Percentiles rank a stretch among this genome's conserved stretches.
Evolutionary conservation across 805 yeast genomes (phyloP).

Genomic region (Clavispora santaluciae): DNA sequence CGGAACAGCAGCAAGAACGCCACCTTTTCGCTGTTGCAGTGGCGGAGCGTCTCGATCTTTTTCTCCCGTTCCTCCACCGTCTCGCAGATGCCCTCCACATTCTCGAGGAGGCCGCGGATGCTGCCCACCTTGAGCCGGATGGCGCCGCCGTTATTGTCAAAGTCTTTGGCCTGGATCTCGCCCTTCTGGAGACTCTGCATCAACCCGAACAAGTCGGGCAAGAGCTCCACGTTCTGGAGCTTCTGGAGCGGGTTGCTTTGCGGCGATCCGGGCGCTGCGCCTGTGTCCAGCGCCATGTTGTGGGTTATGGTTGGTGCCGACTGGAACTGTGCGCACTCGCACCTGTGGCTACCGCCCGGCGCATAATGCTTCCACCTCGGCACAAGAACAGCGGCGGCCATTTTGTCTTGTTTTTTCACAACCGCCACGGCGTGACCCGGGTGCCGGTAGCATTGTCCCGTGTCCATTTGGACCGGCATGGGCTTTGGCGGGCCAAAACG

Average conservation of each 20-base stretch:
- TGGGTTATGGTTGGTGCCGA: background rate
- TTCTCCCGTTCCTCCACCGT: conserved; percentile 30
- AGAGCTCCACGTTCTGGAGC: conserved; percentile 27
- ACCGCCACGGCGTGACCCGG: too few species aligned
- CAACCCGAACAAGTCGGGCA: conserved; percentile 34
- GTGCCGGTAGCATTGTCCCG: too few species aligned
- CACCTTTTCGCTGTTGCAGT: conserved; percentile 24
- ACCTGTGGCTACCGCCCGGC: too few species aligned
- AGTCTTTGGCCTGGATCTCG: conserved; percentile 36
- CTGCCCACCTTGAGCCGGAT: conserved; percentile 37
- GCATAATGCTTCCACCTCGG: too few species aligned
- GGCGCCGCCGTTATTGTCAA: conserved; percentile 42
- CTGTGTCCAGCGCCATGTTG: background rate
- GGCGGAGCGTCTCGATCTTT: conserved; percentile 28
- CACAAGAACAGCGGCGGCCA: too few species aligned
- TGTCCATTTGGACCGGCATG: too few species aligned
- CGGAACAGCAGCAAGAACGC: conserved; percentile 18
- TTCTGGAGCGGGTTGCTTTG: conserved; percentile 14
- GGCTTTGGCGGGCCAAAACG: too few species aligned
- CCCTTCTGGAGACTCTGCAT: conserved; percentile 33
- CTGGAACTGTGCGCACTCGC: too few species aligned
- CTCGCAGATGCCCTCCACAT: conserved; percentile 43
- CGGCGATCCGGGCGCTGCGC: background rate
- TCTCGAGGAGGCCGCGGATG: conserved; percentile 31
- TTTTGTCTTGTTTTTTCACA: too few species aligned